These are phyloP conservation scores for Fusarium irregulare DNA, from an alignment of 2,329 filamentous ascomycete genomes.

Conservation along the genomic window DNA sequence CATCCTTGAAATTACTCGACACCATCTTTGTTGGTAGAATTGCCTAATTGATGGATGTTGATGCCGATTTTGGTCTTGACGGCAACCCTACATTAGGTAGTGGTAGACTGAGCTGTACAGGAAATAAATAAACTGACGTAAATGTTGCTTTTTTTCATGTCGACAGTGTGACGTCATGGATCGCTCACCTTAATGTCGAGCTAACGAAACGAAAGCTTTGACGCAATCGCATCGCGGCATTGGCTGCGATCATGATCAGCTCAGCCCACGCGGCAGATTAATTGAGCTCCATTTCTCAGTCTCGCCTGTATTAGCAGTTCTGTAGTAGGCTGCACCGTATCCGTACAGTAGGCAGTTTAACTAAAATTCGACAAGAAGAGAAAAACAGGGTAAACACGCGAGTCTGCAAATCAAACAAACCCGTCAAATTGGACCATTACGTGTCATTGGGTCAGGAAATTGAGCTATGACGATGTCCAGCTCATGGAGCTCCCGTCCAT, in stretches of 20 bases:
- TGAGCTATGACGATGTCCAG: conserved; percentile 30
- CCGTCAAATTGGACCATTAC: conserved; percentile 33
- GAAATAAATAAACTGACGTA: conserved; percentile 30
- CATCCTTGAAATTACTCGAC: conserved; percentile 17
- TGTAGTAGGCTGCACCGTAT: background rate
- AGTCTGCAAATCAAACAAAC: conserved; percentile 4
- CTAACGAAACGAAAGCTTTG: conserved; percentile 25
- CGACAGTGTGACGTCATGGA: conserved; percentile 43
- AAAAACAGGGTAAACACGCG: conserved; percentile 30
- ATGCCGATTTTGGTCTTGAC: conserved; percentile 28
- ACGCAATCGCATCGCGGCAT: conserved; percentile 37
- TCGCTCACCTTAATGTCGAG: conserved; percentile 33
- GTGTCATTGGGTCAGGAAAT: conserved; percentile 23
- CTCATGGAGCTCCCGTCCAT: conserved; percentile 26
- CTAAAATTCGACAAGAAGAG: background rate
- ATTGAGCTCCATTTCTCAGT: background rate
- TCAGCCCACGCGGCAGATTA: conserved; percentile 21
- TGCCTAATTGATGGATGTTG: conserved; percentile 32
- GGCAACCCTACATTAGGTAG: background rate
- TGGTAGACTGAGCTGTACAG: background rate
- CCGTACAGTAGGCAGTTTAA: background rate
- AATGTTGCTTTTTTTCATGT: conserved; percentile 19
- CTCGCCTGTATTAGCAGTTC: background rate
- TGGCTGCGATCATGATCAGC: conserved; percentile 32
- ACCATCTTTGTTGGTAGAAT: conserved; percentile 22